Evolutionary conservation across 306 rosid species (phyloP).

Genomic region (Quercus suber): DNA sequence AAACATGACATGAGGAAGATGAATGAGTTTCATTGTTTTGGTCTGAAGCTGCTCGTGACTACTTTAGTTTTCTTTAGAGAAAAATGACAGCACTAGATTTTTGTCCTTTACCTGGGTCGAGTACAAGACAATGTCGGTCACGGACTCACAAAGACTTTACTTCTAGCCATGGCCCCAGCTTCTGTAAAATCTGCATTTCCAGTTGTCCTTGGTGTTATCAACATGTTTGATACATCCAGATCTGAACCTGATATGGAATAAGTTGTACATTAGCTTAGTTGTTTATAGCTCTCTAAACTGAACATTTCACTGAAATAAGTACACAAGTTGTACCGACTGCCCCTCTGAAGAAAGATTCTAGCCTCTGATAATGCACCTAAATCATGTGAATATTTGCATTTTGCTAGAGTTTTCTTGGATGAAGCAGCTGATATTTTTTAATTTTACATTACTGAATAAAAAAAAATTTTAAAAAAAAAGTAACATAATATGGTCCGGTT

Average conservation of each 20-base stretch:
- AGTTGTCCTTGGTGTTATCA: background rate
- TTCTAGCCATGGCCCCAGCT: background rate
- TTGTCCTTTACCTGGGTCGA: constrained; percentile 33
- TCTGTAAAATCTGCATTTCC: background rate
- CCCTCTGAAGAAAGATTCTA: background rate
- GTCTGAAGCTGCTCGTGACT: constrained; percentile 30
- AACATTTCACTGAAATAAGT: too few species aligned
- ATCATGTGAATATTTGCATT: background rate
- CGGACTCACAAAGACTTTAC: constrained; percentile 39
- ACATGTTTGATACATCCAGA: too few species aligned
- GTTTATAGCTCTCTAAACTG: too few species aligned
- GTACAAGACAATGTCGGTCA: constrained; percentile 62
- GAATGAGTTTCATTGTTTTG: too few species aligned
- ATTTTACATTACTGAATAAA: too few species aligned
- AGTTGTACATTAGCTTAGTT: too few species aligned
- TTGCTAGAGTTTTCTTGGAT: background rate
- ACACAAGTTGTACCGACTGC: too few species aligned
- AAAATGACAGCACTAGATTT: constrained; percentile 12
- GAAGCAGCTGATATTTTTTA: too few species aligned
- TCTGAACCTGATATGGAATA: too few species aligned
- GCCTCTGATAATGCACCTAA: background rate
- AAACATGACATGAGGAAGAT: background rate
- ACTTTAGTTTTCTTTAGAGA: background rate
- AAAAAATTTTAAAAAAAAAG: rapidly evolving
- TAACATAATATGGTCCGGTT: rapidly evolving